Percentiles rank a stretch among this genome's conserved stretches.
phyloP scores from a whole-genome alignment of 148 eudicot species.

The Silene latifolia region DNA sequence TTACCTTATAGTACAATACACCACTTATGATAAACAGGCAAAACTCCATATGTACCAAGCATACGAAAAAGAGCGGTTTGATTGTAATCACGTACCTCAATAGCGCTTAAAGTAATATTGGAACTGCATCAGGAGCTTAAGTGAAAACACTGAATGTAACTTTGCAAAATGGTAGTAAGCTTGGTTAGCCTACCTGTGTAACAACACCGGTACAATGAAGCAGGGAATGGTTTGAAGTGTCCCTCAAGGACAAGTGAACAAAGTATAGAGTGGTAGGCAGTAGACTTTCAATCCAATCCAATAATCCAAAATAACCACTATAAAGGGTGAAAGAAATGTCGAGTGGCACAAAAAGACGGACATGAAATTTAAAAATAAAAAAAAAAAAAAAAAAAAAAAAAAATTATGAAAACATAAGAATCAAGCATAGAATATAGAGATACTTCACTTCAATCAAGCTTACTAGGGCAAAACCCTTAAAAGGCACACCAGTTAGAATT shows the following conservation, averaged over 20 bases:
- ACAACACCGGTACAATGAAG: neutral
- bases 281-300: too few species aligned
- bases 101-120: neutral
- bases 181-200: neutral
- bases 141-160: neutral
- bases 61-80: neutral
- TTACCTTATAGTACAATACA: neutral
- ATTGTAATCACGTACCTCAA: neutral
- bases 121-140: neutral
- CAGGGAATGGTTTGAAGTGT: neutral
- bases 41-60: neutral
- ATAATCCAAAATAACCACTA: too few species aligned
- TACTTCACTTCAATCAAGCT: too few species aligned
- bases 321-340: too few species aligned
- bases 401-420: too few species aligned
- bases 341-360: too few species aligned
- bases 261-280: too few species aligned
- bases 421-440: too few species aligned
- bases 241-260: neutral
- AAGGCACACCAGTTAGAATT: too few species aligned
- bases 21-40: neutral
- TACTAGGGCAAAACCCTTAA: too few species aligned
- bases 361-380: too few species aligned
- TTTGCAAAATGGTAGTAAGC: neutral
- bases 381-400: too few species aligned